A percentile compares a stretch with the other conserved stretches of the same genome.
Evolutionary conservation across 805 yeast genomes (phyloP).

Genomic region (Candida incommunis): DNA sequence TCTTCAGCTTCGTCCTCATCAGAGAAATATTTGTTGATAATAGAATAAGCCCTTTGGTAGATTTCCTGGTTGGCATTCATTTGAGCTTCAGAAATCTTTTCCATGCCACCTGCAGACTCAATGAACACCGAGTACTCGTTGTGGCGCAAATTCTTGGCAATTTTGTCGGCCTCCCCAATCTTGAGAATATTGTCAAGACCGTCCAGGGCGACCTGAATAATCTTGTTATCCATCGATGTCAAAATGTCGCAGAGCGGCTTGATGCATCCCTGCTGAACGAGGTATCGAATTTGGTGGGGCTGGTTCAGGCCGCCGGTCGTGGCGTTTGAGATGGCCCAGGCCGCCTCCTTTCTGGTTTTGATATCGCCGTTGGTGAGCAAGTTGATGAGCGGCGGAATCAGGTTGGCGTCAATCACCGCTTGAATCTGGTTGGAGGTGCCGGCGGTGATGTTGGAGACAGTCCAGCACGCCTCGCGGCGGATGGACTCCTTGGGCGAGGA

Average conservation of each 20-base stretch:
- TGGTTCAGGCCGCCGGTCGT: slow-evolving; percentile 85
- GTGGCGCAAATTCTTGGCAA: slow-evolving; percentile 47
- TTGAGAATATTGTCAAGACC: slow-evolving; percentile 87
- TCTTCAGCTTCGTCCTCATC: slow-evolving; percentile 59
- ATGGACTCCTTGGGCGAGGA: slow-evolving; percentile 80
- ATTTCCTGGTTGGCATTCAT: slow-evolving; percentile 82
- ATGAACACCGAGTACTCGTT: slow-evolving; percentile 84
- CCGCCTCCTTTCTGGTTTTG: slow-evolving; percentile 95
- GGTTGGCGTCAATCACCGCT: slow-evolving; percentile 88
- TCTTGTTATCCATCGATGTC: slow-evolving; percentile 76
- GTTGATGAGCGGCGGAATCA: slow-evolving; percentile 82
- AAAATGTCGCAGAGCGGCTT: slow-evolving; percentile 92
- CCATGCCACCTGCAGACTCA: slow-evolving; percentile 98
- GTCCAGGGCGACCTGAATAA: slow-evolving; percentile 88
- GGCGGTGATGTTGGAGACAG: slow-evolving; percentile 94
- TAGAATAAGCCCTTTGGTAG: slow-evolving; percentile 77
- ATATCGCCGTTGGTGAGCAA: slow-evolving; percentile 72
- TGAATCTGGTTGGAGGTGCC: slow-evolving; percentile 93
- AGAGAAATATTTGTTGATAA: slow-evolving; percentile 77
- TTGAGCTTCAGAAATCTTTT: slow-evolving; percentile 88
- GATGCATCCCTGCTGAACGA: slow-evolving; percentile 91
- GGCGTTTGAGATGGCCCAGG: slow-evolving; percentile 98
- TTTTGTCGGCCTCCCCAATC: slow-evolving; percentile 89
- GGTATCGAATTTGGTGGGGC: slow-evolving; percentile 87
- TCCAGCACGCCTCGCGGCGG: slow-evolving; percentile 98